These are phyloP conservation scores for Ophiocordyceps robertsii DNA, from an alignment of 2,329 filamentous ascomycete genomes.

Conservation along the genomic window DNA sequence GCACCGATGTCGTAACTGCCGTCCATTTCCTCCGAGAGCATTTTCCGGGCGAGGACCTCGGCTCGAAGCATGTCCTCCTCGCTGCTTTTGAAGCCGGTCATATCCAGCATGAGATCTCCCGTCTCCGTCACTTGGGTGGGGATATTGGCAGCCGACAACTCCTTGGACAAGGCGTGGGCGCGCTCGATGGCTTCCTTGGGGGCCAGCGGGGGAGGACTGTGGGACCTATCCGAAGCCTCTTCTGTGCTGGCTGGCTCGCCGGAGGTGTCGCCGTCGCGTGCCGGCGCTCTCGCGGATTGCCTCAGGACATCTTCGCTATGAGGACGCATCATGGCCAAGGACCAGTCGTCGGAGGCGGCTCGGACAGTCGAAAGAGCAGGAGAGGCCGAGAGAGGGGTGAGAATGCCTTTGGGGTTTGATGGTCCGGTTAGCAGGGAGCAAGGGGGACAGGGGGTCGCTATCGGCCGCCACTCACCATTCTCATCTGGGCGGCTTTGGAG, in stretches of 20 bases:
- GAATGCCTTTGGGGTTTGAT: slow-evolving; percentile 21
- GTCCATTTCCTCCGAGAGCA: slow-evolving; percentile 83
- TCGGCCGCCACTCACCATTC: slow-evolving; percentile 14
- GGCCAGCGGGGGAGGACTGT: slow-evolving; percentile 64
- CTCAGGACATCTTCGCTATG: slow-evolving; percentile 43
- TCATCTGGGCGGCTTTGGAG: slow-evolving; percentile 17
- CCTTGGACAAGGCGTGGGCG: slow-evolving; percentile 73
- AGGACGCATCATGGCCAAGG: slow-evolving; percentile 26
- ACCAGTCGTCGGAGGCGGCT: slow-evolving; percentile 38
- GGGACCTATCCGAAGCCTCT: slow-evolving; percentile 43
- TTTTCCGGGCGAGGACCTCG: slow-evolving; percentile 84
- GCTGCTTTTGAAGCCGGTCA: slow-evolving; percentile 91
- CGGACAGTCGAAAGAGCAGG: slow-evolving; percentile 33
- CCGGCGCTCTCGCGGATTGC: slow-evolving; percentile 25
- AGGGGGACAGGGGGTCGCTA: not conserved
- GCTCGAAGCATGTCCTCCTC: slow-evolving; percentile 86
- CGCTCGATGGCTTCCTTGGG: slow-evolving; percentile 67
- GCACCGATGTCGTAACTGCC: slow-evolving; percentile 94
- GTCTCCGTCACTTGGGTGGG: slow-evolving; percentile 83
- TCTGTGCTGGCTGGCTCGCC: slow-evolving; percentile 22
- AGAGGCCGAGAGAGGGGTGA: slow-evolving; percentile 40
- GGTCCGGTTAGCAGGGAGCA: not conserved
- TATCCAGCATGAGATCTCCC: slow-evolving; percentile 93
- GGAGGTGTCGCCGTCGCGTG: slow-evolving; percentile 21
- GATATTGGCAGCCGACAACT: slow-evolving; percentile 81